These are phyloP conservation scores for Eutrema yunnanense DNA, from an alignment of 345 rosid genomes.

Conservation along the genomic window DNA sequence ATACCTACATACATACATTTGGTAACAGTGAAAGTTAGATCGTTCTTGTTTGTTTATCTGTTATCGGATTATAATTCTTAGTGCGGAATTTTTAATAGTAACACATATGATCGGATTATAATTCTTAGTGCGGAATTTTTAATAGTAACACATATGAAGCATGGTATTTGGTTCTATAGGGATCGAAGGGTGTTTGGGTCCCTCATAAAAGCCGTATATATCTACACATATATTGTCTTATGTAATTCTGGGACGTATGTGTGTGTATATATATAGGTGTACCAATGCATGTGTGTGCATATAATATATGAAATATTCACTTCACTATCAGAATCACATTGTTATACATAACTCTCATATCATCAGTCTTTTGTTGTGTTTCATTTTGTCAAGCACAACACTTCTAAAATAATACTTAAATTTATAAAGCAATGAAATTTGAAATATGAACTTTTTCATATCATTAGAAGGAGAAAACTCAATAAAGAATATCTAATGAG, in stretches of 20 bases:
- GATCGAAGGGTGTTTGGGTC: constrained; percentile 3
- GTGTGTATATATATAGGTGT: not conserved
- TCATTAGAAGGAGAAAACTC: constrained; percentile 11
- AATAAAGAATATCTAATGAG: constrained; percentile 12
- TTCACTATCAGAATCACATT: constrained; percentile 32
- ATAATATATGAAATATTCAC: constrained; percentile 24
- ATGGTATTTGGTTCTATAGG: not conserved
- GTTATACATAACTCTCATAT: constrained; percentile 24
- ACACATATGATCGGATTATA: too few relatives aligned
- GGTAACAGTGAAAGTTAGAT: constrained; percentile 8
- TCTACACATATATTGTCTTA: not conserved
- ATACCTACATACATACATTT: not conserved
- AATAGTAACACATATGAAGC: not conserved
- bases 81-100: not conserved
- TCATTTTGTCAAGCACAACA: constrained; percentile 22
- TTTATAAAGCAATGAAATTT: constrained; percentile 21
- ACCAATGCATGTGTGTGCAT: constrained; percentile 4
- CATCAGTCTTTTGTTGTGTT: constrained; percentile 30
- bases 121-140: not conserved
- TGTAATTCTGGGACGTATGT: not conserved
- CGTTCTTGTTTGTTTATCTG: not conserved
- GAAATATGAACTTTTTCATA: constrained; percentile 9
- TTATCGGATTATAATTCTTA: not conserved
- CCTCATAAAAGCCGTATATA: not conserved
- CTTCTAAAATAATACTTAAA: constrained; percentile 11